Conservation (phyloP, 2,329 filamentous ascomycete genomes). For the Trichoderma gracile region DNA sequence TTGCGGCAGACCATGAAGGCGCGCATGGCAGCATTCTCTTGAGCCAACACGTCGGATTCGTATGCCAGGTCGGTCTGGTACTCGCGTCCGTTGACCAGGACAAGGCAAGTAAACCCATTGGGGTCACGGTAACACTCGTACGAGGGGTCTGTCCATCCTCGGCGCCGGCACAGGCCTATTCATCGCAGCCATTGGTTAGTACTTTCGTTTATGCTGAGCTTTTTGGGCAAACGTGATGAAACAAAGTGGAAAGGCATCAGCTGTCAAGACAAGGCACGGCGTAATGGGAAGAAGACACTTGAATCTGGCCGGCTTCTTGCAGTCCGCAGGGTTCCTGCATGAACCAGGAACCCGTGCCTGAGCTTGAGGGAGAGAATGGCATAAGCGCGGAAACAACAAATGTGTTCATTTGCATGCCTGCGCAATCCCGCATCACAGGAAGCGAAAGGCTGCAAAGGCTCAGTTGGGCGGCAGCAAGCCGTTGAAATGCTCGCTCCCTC, state of each 20-base stretch:
- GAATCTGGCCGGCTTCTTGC: slow-evolving; percentile 36
- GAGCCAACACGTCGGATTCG: slow-evolving; percentile 77
- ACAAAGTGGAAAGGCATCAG: neutral
- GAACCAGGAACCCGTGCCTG: neutral
- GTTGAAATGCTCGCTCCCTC: neutral
- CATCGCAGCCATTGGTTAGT: slow-evolving; percentile 29
- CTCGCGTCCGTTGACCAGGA: slow-evolving; percentile 93
- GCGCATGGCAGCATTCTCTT: slow-evolving; percentile 91
- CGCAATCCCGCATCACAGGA: neutral
- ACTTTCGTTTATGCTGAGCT: neutral
- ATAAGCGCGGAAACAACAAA: neutral
- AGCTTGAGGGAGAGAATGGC: neutral
- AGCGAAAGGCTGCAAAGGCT: neutral
- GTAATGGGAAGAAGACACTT: neutral
- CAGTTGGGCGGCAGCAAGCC: slow-evolving; percentile 1
- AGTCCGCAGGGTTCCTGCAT: slow-evolving; percentile 15
- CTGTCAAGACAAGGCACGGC: neutral
- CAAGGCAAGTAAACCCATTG: slow-evolving; percentile 82
- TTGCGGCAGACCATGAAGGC: slow-evolving; percentile 98
- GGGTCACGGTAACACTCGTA: slow-evolving; percentile 79
- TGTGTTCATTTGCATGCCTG: neutral
- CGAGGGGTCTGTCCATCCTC: slow-evolving; percentile 87
- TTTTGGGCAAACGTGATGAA: too few relatives aligned
- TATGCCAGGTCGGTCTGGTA: slow-evolving; percentile 90
- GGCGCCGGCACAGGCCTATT: slow-evolving; percentile 87